Conservation (phyloP, 2,329 filamentous ascomycete genomes). For the Fusarium napiforme region DNA sequence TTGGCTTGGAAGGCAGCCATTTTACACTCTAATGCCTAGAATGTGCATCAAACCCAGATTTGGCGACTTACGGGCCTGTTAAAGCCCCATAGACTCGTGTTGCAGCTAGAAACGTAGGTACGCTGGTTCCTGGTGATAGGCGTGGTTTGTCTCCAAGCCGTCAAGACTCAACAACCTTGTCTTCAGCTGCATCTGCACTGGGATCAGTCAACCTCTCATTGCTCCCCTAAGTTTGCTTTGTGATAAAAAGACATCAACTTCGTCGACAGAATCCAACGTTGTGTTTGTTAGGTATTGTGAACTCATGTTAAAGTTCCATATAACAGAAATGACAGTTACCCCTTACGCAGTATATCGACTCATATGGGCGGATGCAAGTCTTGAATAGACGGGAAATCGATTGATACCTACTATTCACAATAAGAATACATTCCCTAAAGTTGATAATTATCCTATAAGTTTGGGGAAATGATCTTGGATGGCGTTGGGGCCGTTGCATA, state of each 20-base stretch:
- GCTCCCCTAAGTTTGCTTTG: neutral
- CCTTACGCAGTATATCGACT: neutral
- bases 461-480: neutral
- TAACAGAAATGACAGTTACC: neutral
- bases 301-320: neutral
- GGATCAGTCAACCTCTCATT: neutral
- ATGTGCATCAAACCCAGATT: neutral
- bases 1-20: neutral
- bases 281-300: neutral
- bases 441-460: neutral
- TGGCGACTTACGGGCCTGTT: neutral
- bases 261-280: neutral
- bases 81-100: neutral
- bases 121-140: neutral
- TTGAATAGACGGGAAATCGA: neutral
- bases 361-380: neutral
- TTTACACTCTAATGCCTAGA: neutral
- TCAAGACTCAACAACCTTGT: neutral
- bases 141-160: neutral
- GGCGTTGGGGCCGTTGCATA: neutral
- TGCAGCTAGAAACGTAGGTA: too few relatives aligned
- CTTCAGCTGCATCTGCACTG: neutral
- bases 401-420: neutral
- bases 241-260: neutral
- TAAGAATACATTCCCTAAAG: neutral